A percentile compares a stretch with the other conserved stretches of the same genome.
Evolutionary conservation across 2,329 filamentous ascomycete genomes (phyloP).

Genomic region (Colletotrichum sp.): DNA sequence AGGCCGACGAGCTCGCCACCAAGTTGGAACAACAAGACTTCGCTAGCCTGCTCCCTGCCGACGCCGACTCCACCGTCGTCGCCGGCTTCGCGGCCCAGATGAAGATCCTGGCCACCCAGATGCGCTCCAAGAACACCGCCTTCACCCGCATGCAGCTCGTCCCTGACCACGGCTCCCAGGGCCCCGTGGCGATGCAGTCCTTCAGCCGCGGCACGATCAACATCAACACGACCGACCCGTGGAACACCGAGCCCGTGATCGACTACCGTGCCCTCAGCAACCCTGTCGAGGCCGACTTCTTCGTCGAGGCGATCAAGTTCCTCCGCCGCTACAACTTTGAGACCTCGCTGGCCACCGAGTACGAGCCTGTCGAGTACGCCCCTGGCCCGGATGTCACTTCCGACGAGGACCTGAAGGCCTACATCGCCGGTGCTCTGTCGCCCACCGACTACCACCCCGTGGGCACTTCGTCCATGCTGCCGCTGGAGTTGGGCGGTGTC

Average conservation of each 20-base stretch:
- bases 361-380: slow-evolving; percentile 34
- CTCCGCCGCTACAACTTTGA: slow-evolving; percentile 38
- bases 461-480: slow-evolving; percentile 55
- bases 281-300: slow-evolving; percentile 40
- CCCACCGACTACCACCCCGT: slow-evolving; percentile 45
- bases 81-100: slow-evolving; percentile 43
- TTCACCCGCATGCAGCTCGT: slow-evolving; percentile 33
- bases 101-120: slow-evolving; percentile 36
- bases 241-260: slow-evolving; percentile 36
- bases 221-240: slow-evolving; percentile 42
- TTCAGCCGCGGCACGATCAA: slow-evolving; percentile 41
- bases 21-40: slow-evolving; percentile 36
- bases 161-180: slow-evolving; percentile 23
- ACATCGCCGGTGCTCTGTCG: slow-evolving; percentile 20
- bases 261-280: slow-evolving; percentile 44
- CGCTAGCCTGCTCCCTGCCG: slow-evolving; percentile 33
- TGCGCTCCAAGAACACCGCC: slow-evolving; percentile 37
- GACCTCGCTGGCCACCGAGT: slow-evolving; percentile 36
- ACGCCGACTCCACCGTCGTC: slow-evolving; percentile 34
- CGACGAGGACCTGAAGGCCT: slow-evolving; percentile 35
- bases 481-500: slow-evolving; percentile 39
- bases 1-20: slow-evolving; percentile 34
- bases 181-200: slow-evolving; percentile 34
- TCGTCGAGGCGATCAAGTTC: slow-evolving; percentile 42
- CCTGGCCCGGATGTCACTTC: slow-evolving; percentile 34